Conservation (phyloP, 176 grass and related monocot species). For the Triticum turgidum region DNA sequence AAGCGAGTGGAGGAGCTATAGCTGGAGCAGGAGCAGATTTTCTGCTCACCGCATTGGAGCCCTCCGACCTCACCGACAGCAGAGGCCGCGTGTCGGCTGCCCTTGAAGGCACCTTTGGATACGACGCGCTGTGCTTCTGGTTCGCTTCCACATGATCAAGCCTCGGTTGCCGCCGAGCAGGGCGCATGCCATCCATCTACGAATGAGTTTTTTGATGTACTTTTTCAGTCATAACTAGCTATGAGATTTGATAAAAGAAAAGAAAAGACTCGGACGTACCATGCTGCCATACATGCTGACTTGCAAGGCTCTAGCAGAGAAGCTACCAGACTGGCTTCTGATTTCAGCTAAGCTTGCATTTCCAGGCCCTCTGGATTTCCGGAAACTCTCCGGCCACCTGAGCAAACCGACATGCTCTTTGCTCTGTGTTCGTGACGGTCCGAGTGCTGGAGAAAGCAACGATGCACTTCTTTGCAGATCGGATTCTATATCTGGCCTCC, state of each 20-base stretch:
- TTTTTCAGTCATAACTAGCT: not conserved
- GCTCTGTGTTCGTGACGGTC: constrained; percentile 41
- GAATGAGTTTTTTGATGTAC: not conserved
- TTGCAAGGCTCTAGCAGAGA: constrained; percentile 74
- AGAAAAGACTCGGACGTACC: constrained; percentile 27
- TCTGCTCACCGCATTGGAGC: constrained; percentile 39
- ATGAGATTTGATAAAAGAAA: not conserved
- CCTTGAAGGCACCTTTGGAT: constrained; percentile 53
- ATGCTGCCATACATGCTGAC: constrained; percentile 92
- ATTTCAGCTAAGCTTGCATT: constrained; percentile 44
- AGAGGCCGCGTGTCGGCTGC: constrained; percentile 42
- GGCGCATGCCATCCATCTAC: constrained; percentile 50
- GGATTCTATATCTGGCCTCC: constrained; percentile 34
- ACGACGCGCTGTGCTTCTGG: constrained; percentile 53
- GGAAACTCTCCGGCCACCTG: constrained; percentile 84
- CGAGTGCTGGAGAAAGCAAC: constrained; percentile 37
- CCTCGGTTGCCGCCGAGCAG: constrained; percentile 1
- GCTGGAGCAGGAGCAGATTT: not conserved
- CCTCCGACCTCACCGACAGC: constrained; percentile 62
- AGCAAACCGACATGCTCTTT: constrained; percentile 67
- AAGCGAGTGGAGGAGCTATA: not conserved
- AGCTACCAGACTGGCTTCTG: constrained; percentile 35
- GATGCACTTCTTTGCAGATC: constrained; percentile 45
- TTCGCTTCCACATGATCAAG: constrained; percentile 5
- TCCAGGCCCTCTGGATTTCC: constrained; percentile 34